Percentiles rank a stretch among this genome's conserved stretches.
Evolutionary conservation across 2,329 filamentous ascomycete species (phyloP).

Genomic region (Aspergillus luchuensis): DNA sequence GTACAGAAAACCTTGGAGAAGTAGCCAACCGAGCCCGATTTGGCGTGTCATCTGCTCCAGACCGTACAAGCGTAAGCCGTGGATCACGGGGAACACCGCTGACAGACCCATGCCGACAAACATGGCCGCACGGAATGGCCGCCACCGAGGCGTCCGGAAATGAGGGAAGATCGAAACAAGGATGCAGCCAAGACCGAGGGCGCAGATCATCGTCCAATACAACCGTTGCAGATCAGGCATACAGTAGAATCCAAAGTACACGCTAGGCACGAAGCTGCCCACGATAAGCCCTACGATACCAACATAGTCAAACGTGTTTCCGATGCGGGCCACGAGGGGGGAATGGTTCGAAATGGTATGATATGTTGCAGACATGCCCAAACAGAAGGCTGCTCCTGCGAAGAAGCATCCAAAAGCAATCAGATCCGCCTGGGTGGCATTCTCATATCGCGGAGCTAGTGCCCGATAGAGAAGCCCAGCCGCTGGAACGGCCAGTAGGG

Average conservation of each 20-base stretch:
- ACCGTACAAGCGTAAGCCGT: constrained; percentile 71
- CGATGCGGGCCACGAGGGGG: constrained; percentile 72
- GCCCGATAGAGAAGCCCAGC: constrained; percentile 58
- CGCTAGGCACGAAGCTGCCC: constrained; percentile 82
- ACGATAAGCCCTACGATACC: constrained; percentile 92
- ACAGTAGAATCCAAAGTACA: constrained; percentile 85
- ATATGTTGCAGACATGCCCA: constrained; percentile 81
- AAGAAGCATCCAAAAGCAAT: constrained; percentile 78
- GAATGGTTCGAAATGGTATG: constrained; percentile 88
- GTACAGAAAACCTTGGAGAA: constrained; percentile 80
- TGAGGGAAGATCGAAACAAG: constrained; percentile 75
- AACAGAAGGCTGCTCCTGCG: constrained; percentile 68
- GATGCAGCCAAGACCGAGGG: constrained; percentile 75
- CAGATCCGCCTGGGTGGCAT: constrained; percentile 65
- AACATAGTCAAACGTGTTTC: constrained; percentile 92
- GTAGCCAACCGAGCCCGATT: constrained; percentile 79
- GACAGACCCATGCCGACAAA: constrained; percentile 86
- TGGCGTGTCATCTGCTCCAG: constrained; percentile 65
- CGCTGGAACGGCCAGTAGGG: constrained; percentile 58
- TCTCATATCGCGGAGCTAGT: constrained; percentile 66
- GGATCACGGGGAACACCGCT: constrained; percentile 78
- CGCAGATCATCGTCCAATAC: constrained; percentile 79
- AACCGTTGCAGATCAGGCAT: constrained; percentile 63
- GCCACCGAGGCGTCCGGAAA: constrained; percentile 81
- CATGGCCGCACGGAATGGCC: constrained; percentile 83